Percentiles rank a stretch among this genome's conserved stretches.
Conservation (phyloP, 73 alveolate genomes). For the Halteria grandinella region DNA sequence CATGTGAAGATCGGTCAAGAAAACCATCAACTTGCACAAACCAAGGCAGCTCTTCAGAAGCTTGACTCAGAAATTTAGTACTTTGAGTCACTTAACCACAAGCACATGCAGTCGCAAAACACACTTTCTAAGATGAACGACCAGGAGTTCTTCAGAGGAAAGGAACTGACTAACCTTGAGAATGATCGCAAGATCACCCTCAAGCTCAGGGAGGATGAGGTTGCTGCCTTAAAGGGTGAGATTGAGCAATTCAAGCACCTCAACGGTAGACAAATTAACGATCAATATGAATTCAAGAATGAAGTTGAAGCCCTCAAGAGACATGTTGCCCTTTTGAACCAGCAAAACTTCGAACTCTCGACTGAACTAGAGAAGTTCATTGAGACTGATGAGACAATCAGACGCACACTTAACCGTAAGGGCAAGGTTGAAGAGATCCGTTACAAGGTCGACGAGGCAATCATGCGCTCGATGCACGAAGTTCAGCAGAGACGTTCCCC, state of each 20-base stretch:
- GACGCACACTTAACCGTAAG: conserved; percentile 38
- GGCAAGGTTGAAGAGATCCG: conserved; percentile 49
- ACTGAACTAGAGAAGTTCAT: conserved; percentile 40
- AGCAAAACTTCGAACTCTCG: conserved; percentile 39
- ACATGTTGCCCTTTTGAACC: conserved; percentile 14
- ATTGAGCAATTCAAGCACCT: conserved; percentile 28
- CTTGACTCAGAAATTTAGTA: conserved; percentile 23
- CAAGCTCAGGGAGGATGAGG: conserved; percentile 24
- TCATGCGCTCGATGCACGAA: conserved; percentile 21
- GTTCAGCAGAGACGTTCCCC: conserved; percentile 48
- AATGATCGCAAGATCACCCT: conserved; percentile 1
- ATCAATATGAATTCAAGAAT: conserved; percentile 1
- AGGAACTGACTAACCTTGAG: conserved; percentile 2
- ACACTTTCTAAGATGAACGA: conserved; percentile 17
- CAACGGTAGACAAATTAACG: conserved; percentile 28
- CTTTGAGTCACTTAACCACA: conserved; percentile 28
- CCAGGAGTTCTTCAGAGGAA: conserved; percentile 48
- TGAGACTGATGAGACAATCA: conserved; percentile 41
- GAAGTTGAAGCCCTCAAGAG: conserved; percentile 34
- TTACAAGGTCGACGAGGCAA: conserved; percentile 45
- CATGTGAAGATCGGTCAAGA: conserved; percentile 16
- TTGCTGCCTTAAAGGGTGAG: conserved; percentile 1
- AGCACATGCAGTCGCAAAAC: conserved; percentile 25
- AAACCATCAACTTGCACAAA: conserved; percentile 1
- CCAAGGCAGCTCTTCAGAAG: neutral